These are phyloP conservation scores for Fusarium verrucosum DNA, from an alignment of 2,329 filamentous ascomycete species.

Conservation along the genomic window DNA sequence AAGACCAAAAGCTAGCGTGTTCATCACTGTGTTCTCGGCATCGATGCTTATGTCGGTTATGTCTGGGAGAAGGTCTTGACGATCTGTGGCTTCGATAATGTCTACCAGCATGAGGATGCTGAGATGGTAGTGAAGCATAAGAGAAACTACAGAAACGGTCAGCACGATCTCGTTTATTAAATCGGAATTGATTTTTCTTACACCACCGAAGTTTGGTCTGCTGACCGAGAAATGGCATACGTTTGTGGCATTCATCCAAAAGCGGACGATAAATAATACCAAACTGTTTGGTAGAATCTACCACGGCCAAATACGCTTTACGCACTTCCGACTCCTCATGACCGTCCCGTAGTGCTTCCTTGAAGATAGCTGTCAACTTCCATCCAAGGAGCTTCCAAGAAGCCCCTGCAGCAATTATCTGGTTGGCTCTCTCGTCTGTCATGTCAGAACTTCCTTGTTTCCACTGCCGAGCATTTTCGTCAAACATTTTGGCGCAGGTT, in stretches of 20 bases:
- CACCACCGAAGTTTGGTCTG: conserved; percentile 48
- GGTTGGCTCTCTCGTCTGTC: conserved; percentile 47
- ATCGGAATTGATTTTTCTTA: conserved; percentile 9
- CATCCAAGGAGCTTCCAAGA: conserved; percentile 47
- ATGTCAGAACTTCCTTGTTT: conserved; percentile 40
- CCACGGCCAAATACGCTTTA: conserved; percentile 40
- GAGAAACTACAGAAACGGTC: conserved; percentile 35
- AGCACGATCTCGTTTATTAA: background rate
- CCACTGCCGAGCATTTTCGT: conserved; percentile 43
- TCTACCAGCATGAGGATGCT: conserved; percentile 48
- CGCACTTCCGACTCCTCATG: conserved; percentile 46
- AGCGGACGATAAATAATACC: conserved; percentile 42
- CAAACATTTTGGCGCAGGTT: conserved; percentile 45
- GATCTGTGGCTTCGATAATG: conserved; percentile 44
- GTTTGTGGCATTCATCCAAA: conserved; percentile 45
- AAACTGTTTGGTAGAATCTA: conserved; percentile 44
- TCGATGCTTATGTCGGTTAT: conserved; percentile 40
- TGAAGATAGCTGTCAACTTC: conserved; percentile 48
- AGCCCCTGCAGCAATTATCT: conserved; percentile 44
- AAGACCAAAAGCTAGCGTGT: conserved; percentile 45
- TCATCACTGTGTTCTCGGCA: conserved; percentile 47
- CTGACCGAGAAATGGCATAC: conserved; percentile 47
- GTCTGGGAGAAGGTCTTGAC: conserved; percentile 41
- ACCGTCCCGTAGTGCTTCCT: conserved; percentile 47
- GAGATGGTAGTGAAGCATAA: conserved; percentile 49